Evolutionary conservation across 1,139 yeast genomes (phyloP), one percentile per base, ranked within the genome.

Genomic region (Saccharomyces hybrid): DNA sequence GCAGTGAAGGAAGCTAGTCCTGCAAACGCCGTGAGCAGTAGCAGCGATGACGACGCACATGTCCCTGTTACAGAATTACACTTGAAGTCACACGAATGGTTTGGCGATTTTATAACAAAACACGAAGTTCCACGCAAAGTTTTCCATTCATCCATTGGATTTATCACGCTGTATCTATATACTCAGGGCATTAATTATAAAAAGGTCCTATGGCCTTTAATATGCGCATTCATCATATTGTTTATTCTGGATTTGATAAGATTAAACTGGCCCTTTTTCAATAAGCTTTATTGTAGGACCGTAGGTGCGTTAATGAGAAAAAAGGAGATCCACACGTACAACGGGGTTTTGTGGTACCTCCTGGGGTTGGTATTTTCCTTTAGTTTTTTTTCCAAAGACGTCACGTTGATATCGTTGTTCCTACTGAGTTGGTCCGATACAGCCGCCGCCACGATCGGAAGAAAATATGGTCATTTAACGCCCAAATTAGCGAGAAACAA

Each of bases 391-490:
- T 86, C 95, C 14, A 89, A 89, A 72, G 99, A 93, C 67, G 83
- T 93, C 51, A 77, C 85, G 1, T 75, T 91, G 28, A 77, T 90
- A 75, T 78, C 96, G 28, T 82, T 89, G 7, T 75, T 90, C 60
- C 75, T 93, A 55, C 78, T 93, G 60, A 87, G 97, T 67, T 93
- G 98, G 98, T 91, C 96, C 9, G 99, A 93, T 68, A 90, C 98
- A 8, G 95, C 98, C 5, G 99, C 99, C 2, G 88, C 97, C 2
- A 88, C 97, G 1, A 72, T 91, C 65, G 99, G 98, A 25, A 79
- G 98, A 61, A 79, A 79, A 52, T 89, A 75, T 69, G 98, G 98
- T 6, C 78, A 86, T 63, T 78, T 86, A 62, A 89, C 97, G 5
- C 96, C 96, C 47, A 83, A 84, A 66, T 71, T 91, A 41, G 78